Conservation (phyloP, 805 yeast species). For the Ogataea nitratoaversa region DNA sequence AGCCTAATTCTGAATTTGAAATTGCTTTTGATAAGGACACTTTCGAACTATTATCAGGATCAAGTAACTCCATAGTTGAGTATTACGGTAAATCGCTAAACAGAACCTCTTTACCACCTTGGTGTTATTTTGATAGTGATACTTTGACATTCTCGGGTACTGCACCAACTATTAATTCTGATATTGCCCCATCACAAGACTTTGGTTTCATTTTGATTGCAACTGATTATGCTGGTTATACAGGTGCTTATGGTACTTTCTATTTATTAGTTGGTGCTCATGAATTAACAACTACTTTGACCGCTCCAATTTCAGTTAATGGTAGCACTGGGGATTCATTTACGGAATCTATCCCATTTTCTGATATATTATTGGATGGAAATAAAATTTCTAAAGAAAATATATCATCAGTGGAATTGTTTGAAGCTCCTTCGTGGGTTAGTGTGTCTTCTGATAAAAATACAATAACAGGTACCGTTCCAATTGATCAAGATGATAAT, state of each 20-base stretch:
- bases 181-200: constrained; percentile 79
- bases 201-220: constrained; percentile 74
- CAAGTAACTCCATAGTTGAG: constrained; percentile 48
- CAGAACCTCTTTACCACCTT: constrained; percentile 85
- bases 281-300: constrained; percentile 62
- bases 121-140: constrained; percentile 69
- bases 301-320: constrained; percentile 54
- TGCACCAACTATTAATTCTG: constrained; percentile 82
- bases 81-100: constrained; percentile 81
- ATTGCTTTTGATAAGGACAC: constrained; percentile 60
- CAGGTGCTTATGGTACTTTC: constrained; percentile 69
- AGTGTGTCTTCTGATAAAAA: constrained; percentile 34
- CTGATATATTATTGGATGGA: constrained; percentile 65
- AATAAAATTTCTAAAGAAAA: constrained; percentile 41
- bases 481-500: constrained; percentile 38
- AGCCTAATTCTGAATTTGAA: constrained; percentile 64
- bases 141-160: constrained; percentile 74
- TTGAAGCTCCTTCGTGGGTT: constrained; percentile 61
- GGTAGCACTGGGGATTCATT: constrained; percentile 62
- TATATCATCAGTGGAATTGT: constrained; percentile 48
- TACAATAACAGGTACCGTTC: constrained; percentile 53
- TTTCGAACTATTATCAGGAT: constrained; percentile 44
- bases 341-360: constrained; percentile 55
- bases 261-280: constrained; percentile 84
- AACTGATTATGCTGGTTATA: constrained; percentile 68